phyloP scores from a whole-genome alignment of 257 asterid species.

The Pogostemon cablin region DNA sequence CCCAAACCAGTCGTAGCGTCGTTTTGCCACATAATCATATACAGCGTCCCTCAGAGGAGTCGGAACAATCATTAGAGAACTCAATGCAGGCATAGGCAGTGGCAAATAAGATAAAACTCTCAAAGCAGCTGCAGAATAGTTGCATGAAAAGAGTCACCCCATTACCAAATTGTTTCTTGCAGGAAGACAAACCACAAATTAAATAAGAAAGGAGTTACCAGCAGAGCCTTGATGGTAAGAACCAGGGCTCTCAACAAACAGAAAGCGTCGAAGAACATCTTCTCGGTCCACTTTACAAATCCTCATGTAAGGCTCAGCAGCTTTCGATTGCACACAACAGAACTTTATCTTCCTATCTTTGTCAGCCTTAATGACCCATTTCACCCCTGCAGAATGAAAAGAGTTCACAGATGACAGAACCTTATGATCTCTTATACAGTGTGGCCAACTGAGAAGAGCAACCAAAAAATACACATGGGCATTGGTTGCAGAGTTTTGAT shows the following conservation, averaged over 20 bases:
- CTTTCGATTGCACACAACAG: slow-evolving; percentile 88
- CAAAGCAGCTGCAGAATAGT: slow-evolving; percentile 72
- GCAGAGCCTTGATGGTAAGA: slow-evolving; percentile 86
- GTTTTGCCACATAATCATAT: slow-evolving; percentile 75
- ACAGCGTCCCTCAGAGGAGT: slow-evolving; percentile 80
- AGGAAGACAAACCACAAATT: background rate
- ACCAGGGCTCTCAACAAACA: slow-evolving; percentile 83
- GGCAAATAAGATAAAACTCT: slow-evolving; percentile 79
- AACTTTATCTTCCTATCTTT: slow-evolving; percentile 78
- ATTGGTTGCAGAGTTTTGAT: background rate
- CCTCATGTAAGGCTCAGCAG: slow-evolving; percentile 88
- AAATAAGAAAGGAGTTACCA: slow-evolving; percentile 48
- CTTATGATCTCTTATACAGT: background rate
- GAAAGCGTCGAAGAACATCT: slow-evolving; percentile 77
- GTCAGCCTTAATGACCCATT: slow-evolving; percentile 75
- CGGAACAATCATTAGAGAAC: slow-evolving; percentile 64
- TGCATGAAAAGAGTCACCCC: slow-evolving; percentile 10
- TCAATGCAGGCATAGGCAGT: slow-evolving; percentile 67
- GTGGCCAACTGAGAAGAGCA: slow-evolving; percentile 8
- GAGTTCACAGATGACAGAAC: background rate
- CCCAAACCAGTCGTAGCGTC: slow-evolving; percentile 83
- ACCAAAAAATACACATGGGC: background rate
- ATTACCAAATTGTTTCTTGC: slow-evolving; percentile 10
- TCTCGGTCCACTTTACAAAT: slow-evolving; percentile 60
- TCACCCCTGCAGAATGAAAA: slow-evolving; percentile 63